Base-by-base conservation (phyloP, 208 protist genomes). In the Wallacemonas sp. region DNA sequence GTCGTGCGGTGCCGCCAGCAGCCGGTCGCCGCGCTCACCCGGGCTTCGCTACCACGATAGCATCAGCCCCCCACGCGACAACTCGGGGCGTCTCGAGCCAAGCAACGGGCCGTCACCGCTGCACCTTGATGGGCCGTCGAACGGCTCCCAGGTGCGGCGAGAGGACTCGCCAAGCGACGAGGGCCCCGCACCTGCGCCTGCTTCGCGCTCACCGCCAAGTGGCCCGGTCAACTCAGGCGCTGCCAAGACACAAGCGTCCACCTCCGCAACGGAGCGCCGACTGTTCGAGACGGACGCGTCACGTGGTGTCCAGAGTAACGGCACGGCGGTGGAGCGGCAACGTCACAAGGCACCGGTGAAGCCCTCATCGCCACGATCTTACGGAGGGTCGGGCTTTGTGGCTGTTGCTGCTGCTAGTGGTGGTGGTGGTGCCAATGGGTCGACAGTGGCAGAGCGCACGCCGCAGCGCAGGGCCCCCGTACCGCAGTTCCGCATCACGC, bases 11-110 rank as follows among this genome's bases (percentile, higher is more conserved):
- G 32, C 30, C 5, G 52, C 52, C 16, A 58, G 52, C 32, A 58
- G 52, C 23, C 52, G 30, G 17, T 58, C 52, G 4, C 52, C 52
- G 17, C 52, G 52, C 12, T 58, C 52, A 39, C 52, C 52, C 30
- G 12, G 11, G n/a, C 52, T n/a, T 17, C 47, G 47, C 47, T 55
- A 55, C 47, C 47, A 19, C 9, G 21, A 29, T 9, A 55, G 47
- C 47, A n/a, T n/a, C n/a, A n/a, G n/a, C n/a, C n/a, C n/a, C n/a
- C n/a, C n/a, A n/a, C n/a, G n/a, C n/a, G n/a, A n/a, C n/a, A n/a
- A n/a, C n/a, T n/a, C n/a, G n/a, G n/a, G n/a, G n/a, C n/a, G 4
- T 23, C 19, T 6, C 17, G 41, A 5, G 41, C 9, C 41, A 14
- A 5, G 19, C 41, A 14, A 47, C 41, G 4, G 41, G 17, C 41